Conservation (phyloP, 1,284 basidiomycete species). For the Rhodotorula sp. region DNA sequence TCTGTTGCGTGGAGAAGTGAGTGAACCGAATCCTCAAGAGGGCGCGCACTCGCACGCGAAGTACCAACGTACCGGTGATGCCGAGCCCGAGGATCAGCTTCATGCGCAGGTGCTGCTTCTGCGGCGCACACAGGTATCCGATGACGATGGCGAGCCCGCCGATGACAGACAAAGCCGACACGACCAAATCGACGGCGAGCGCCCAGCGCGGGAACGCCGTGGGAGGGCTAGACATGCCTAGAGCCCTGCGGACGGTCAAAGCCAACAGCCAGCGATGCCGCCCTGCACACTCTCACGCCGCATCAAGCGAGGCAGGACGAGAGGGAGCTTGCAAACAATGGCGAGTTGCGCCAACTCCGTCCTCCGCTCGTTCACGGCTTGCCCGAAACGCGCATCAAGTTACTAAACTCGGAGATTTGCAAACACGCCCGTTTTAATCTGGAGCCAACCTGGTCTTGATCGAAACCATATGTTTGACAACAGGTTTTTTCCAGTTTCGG, state of each 20-base stretch:
- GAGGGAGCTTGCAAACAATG: no score
- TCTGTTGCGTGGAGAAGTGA: background rate
- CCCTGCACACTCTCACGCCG: no score
- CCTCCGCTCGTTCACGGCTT: no score
- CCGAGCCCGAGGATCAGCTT: conserved; percentile 27
- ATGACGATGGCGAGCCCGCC: conserved; percentile 16
- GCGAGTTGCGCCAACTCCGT: no score
- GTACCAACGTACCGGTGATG: conserved; percentile 17
- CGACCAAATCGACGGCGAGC: background rate
- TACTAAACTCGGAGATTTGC: no score
- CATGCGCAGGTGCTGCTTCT: conserved; percentile 18
- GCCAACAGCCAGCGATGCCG: background rate
- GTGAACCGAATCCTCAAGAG: background rate
- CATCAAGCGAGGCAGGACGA: no score
- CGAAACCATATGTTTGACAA: background rate
- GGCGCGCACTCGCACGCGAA: background rate
- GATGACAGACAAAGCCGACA: conserved; percentile 9
- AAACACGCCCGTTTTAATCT: no score
- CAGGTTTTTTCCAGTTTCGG: background rate
- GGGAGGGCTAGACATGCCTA: background rate
- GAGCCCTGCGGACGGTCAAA: no score
- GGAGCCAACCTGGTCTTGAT: background rate
- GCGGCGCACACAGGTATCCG: conserved; percentile 6
- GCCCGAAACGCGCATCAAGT: no score
- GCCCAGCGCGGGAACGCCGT: background rate